Conservation (phyloP, 768 basidiomycete genomes). For the Auriculariales sp. region DNA sequence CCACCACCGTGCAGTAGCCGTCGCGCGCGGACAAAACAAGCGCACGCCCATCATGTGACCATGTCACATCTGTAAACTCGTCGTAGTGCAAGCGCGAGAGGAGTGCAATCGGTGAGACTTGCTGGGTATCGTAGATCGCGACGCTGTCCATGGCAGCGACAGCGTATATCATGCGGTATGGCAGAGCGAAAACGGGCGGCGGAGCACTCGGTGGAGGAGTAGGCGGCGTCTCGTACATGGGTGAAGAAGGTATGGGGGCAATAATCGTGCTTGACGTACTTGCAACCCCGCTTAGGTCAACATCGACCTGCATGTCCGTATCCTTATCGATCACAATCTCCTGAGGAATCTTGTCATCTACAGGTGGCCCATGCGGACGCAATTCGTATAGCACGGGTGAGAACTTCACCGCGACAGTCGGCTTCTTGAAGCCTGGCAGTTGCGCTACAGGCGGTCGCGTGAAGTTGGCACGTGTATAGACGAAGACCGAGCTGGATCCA, state of each 20-base stretch:
- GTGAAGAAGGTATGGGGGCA: slow-evolving; percentile 22
- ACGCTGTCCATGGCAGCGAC: slow-evolving; percentile 95
- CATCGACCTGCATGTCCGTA: slow-evolving; percentile 28
- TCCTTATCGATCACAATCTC: slow-evolving; percentile 55
- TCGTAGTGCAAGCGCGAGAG: slow-evolving; percentile 93
- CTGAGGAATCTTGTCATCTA: slow-evolving; percentile 36
- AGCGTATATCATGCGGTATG: slow-evolving; percentile 89
- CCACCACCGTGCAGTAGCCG: slow-evolving; percentile 90
- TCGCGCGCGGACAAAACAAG: slow-evolving; percentile 86
- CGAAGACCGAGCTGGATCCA: slow-evolving; percentile 49
- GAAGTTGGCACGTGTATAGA: slow-evolving; percentile 93
- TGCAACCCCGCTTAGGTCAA: slow-evolving; percentile 38
- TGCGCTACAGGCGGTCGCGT: slow-evolving; percentile 86
- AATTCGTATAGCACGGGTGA: slow-evolving; percentile 88
- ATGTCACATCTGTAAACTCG: slow-evolving; percentile 92
- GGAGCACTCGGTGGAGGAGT: slow-evolving; percentile 36
- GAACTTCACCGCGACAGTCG: slow-evolving; percentile 86
- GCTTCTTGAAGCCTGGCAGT: slow-evolving; percentile 90
- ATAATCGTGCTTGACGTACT: slow-evolving; percentile 27
- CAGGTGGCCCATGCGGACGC: slow-evolving; percentile 34
- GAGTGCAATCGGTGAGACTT: slow-evolving; percentile 79
- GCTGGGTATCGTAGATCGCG: slow-evolving; percentile 92
- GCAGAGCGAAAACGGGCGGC: slow-evolving; percentile 72
- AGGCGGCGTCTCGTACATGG: slow-evolving; percentile 18
- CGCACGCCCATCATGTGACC: slow-evolving; percentile 93